These are phyloP conservation scores for Insectozyma bohioensis DNA, from an alignment of 1,139 yeast species.

Conservation along the genomic window DNA sequence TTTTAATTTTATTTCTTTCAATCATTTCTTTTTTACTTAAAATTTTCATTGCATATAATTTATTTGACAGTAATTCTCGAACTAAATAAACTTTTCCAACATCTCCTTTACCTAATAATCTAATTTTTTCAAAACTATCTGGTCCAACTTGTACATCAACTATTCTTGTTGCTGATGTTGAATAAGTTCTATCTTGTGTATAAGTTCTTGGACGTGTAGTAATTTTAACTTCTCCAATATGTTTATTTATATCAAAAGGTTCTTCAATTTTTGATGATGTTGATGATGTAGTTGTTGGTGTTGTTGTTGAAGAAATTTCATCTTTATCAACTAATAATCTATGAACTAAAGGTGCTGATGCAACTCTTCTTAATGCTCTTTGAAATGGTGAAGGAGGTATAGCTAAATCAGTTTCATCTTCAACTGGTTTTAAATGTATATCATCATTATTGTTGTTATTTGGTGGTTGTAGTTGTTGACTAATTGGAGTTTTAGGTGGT, in stretches of 20 bases:
- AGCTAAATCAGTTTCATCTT: conserved; percentile 10
- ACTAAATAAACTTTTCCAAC: conserved; percentile 96
- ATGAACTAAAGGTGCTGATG: conserved; percentile 73
- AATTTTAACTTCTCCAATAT: conserved; percentile 54
- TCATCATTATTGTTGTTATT: conserved; percentile 4
- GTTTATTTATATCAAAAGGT: conserved; percentile 45
- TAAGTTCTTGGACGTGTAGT: conserved; percentile 49
- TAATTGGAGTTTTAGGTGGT: conserved; percentile 7
- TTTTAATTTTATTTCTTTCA: conserved; percentile 87
- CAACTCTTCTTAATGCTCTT: conserved; percentile 66
- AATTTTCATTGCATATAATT: conserved; percentile 90
- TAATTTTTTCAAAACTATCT: conserved; percentile 81
- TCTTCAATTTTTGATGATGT: conserved; percentile 9
- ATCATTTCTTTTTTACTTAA: conserved; percentile 91
- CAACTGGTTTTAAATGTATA: conserved; percentile 9
- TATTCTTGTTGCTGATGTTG: conserved; percentile 69
- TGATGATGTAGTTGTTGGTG: too few relatives aligned
- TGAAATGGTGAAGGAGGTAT: conserved; percentile 41
- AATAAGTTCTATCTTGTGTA: conserved; percentile 63
- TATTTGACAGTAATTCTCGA: conserved; percentile 71
- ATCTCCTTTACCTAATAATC: conserved; percentile 92
- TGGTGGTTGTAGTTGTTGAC: conserved; percentile 1
- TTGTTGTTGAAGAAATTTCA: conserved; percentile 3
- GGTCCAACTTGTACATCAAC: conserved; percentile 83
- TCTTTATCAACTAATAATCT: conserved; percentile 31